Evolutionary conservation across 305 asterid species (phyloP).

Genomic region (Fraxinus baroniana): DNA sequence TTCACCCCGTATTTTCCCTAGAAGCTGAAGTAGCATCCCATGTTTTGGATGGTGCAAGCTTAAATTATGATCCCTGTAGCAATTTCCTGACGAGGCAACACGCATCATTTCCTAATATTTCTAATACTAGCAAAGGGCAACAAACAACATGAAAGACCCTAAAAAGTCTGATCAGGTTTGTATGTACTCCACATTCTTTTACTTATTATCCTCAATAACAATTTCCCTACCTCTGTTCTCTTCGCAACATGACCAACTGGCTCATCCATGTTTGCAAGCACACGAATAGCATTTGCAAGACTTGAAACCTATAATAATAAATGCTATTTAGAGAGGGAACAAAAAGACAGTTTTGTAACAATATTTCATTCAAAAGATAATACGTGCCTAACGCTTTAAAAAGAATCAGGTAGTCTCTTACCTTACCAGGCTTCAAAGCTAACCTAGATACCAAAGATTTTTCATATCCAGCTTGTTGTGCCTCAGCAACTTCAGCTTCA

Average conservation of each 20-base stretch:
- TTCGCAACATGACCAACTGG: slow-evolving; percentile 81
- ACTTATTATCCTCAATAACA: slow-evolving; percentile 7
- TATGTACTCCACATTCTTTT: slow-evolving; percentile 7
- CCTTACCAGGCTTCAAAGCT: slow-evolving; percentile 81
- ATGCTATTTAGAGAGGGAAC: neutral
- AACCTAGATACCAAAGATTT: slow-evolving; percentile 76
- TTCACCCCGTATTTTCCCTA: too few relatives aligned
- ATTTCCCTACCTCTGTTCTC: slow-evolving; percentile 70
- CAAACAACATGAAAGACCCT: neutral
- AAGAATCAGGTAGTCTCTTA: slow-evolving; percentile 27
- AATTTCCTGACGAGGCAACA: neutral
- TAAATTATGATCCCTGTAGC: neutral
- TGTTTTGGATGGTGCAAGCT: too few relatives aligned
- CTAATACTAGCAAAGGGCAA: slow-evolving; percentile 2
- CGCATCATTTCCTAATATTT: neutral
- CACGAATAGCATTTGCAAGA: slow-evolving; percentile 87
- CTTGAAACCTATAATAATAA: slow-evolving; percentile 54
- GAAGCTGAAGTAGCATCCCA: too few relatives aligned
- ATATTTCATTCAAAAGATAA: slow-evolving; percentile 21
- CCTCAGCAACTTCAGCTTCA: slow-evolving; percentile 79
- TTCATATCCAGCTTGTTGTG: slow-evolving; percentile 80
- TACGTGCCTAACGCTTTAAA: neutral
- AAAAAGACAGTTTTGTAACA: neutral
- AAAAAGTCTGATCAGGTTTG: neutral
- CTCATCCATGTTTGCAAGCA: slow-evolving; percentile 96